These are phyloP conservation scores for Albifimbria verrucaria DNA, from an alignment of 2,329 filamentous ascomycete genomes.

Conservation along the genomic window DNA sequence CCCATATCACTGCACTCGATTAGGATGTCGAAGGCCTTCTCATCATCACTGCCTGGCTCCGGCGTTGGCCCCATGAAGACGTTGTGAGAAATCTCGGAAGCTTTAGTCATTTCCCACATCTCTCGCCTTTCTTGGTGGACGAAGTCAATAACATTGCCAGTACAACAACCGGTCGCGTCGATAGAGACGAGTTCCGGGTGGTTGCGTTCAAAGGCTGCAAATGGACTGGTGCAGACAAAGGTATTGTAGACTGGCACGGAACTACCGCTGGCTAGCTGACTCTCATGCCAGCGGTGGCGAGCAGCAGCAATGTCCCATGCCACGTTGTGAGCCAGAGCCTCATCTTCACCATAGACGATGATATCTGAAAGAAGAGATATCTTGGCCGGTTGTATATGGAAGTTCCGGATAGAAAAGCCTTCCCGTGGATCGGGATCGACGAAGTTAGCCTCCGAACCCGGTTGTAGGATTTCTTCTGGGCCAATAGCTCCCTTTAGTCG, in stretches of 20 bases:
- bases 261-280: constrained; percentile 54
- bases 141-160: constrained; percentile 81
- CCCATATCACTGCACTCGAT: constrained; percentile 89
- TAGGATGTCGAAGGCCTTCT: constrained; percentile 72
- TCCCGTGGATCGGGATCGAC: constrained; percentile 81
- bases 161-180: constrained; percentile 67
- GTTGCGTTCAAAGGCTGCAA: constrained; percentile 67
- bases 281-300: constrained; percentile 70
- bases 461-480: constrained; percentile 72
- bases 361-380: constrained; percentile 86
- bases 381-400: constrained; percentile 93
- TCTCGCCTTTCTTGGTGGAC: constrained; percentile 84
- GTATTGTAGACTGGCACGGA: constrained; percentile 73
- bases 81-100: constrained; percentile 84
- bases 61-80: constrained; percentile 89
- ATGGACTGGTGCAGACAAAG: constrained; percentile 67
- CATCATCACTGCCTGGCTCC: constrained; percentile 58
- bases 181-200: constrained; percentile 71
- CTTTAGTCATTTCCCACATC: constrained; percentile 90
- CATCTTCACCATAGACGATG: constrained; percentile 81
- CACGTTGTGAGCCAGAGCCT: constrained; percentile 58
- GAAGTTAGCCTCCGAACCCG: constrained; percentile 56
- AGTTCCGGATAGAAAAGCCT: constrained; percentile 94
- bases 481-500: constrained; percentile 85
- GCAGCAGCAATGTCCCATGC: constrained; percentile 69